A percentile compares a stretch with the other conserved stretches of the same genome.
These are phyloP conservation scores for Mycena vitilis DNA, from an alignment of 768 basidiomycete species.

Conservation along the genomic window DNA sequence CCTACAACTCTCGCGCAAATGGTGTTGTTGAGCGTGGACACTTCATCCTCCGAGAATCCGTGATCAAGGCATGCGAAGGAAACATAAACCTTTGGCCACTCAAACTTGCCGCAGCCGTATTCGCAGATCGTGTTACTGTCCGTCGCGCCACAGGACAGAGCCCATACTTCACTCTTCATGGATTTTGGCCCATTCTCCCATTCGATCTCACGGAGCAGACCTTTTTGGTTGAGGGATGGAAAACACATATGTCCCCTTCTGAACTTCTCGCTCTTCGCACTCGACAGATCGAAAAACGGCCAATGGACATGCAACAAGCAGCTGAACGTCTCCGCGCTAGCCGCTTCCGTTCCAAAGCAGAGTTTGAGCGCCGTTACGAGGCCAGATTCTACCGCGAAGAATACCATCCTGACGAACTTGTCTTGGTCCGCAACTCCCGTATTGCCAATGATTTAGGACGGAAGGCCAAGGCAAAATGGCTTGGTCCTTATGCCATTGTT, in stretches of 20 bases:
- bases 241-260: constrained; percentile 5
- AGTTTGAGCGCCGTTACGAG: background rate
- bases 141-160: constrained; percentile 31
- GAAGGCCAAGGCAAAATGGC: constrained; percentile 1
- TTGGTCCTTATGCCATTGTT: constrained; percentile 19
- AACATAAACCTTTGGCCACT: constrained; percentile 19
- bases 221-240: constrained; percentile 41
- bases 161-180: constrained; percentile 41
- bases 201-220: constrained; percentile 46
- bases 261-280: constrained; percentile 39
- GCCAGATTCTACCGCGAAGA: background rate
- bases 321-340: background rate
- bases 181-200: constrained; percentile 43
- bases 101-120: constrained; percentile 1
- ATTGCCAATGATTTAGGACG: background rate
- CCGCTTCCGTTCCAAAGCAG: background rate
- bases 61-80: constrained; percentile 11
- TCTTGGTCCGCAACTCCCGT: background rate
- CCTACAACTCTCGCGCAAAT: constrained; percentile 14
- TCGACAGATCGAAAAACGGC: constrained; percentile 36
- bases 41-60: constrained; percentile 10
- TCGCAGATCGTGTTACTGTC: constrained; percentile 35
- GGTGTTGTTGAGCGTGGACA: constrained; percentile 13
- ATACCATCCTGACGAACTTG: background rate
- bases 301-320: background rate